Base-by-base conservation (phyloP, 257 asterid genomes). In the Ballota nigra region DNA sequence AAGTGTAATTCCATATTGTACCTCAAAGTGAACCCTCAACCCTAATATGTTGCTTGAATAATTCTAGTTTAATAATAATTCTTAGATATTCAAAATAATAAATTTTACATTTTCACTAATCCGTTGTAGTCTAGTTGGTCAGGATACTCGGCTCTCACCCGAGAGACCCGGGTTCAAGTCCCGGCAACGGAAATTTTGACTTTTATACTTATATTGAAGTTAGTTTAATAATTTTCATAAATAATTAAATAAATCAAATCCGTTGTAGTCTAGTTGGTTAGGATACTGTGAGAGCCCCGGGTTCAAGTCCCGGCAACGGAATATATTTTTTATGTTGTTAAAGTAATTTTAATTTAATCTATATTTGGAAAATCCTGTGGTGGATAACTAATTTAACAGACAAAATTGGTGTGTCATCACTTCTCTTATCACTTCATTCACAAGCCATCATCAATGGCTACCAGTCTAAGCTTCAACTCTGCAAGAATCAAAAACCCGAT, bases 111-210 rank as follows among this genome's bases (percentile, higher is more conserved):
- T 1, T 4, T 0, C 38, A 6, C 9, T 1, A 26, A 26, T 90
- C 92, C 96, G 90, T 92, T 88, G 97, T 92, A 87, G 96, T 92
- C 95, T 92, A 90, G 97, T 26, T 84, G 96, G 97, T 93, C 52
- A 91, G 96, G 96, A 91, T 91, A 87, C 89, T 91, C 95, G 91
- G 96, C 96, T 89, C 97, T 91, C 97, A 93, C 97, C 96, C 89
- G 87, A 82, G 89, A 83, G 96, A 86, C 93, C 95, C 90, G 95
- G 89, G 97, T 92, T 90, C 95, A 58, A 86, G 86, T 85, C 93
- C 95, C 96, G 96, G 93, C 92, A 90, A 90, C 93, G 93, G 93
- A 92, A 88, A 8, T 38, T 38, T n/a, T n/a, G n/a, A n/a, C 29
- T 26, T 26, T 26, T 26, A 26, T 1, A 1, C 3, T 26, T 1